A percentile compares a stretch with the other conserved stretches of the same genome.
These are phyloP conservation scores for Cotoneaster glaucophyllus DNA, from an alignment of 306 rosid genomes.

Conservation along the genomic window DNA sequence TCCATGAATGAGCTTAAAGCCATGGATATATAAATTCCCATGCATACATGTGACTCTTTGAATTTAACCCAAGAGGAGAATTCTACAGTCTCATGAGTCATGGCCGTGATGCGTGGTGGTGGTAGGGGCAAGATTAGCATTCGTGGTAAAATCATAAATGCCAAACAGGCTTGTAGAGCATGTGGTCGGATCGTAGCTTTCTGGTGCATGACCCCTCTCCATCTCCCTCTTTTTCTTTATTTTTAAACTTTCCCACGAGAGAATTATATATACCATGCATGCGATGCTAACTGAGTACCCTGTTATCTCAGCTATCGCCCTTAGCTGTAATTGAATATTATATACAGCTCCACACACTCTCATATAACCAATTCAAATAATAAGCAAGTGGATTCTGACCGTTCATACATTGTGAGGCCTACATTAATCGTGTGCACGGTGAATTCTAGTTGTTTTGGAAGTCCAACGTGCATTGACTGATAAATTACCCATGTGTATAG, in stretches of 20 bases:
- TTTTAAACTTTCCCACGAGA: neutral
- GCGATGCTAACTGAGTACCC: neutral
- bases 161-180: constrained; percentile 5
- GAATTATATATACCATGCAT: neutral
- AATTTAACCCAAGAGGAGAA: neutral
- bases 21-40: neutral
- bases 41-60: neutral
- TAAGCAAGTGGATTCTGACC: neutral
- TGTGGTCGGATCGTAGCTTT: constrained; percentile 23
- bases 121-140: neutral
- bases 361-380: neutral
- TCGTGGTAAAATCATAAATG: constrained; percentile 9
- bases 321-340: neutral
- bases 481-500: neutral
- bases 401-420: too few species aligned
- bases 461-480: neutral
- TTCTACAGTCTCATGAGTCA: neutral
- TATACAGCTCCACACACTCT: neutral
- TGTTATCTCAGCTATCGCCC: neutral
- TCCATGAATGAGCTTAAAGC: too few species aligned
- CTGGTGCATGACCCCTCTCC: neutral
- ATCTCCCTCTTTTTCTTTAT: neutral
- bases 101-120: neutral
- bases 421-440: too few species aligned
- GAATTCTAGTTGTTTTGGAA: too few species aligned